Base-by-base conservation (phyloP, 139 green algal species). In the Chlamydomonas schloesseri region DNA sequence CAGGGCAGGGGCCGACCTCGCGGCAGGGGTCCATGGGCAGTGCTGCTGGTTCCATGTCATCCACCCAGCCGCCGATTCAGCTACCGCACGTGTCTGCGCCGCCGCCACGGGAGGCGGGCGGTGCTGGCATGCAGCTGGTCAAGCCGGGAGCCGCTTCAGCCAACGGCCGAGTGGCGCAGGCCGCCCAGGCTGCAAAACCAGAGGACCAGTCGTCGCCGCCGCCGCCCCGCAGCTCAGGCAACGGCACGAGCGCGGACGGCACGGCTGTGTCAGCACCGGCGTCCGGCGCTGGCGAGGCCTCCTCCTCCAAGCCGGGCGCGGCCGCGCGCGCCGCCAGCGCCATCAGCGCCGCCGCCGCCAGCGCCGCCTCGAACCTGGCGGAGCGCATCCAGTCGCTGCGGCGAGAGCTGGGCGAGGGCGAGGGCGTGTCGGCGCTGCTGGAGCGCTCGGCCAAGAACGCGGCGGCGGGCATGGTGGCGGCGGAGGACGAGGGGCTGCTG, bases 351-450 rank as follows among this genome's bases (percentile, higher is more conserved):
- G 58, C 18, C 55, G 33, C 31, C 31, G 42, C 36, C 17, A 28
- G 29, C 28, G 60, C 60, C 3, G 62, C 60, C 2, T 31, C 28
- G 13, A 74, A 2, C 28, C 64, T 84, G 24, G n/a, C 53, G 34
- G 69, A 79, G 28, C 71, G 73, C n/a, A 73, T 75, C 53, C 82
- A 76, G 60, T 65, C 69, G 2, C 71, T 92, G 1, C 53, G 57
- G 5, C 71, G 81, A 57, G 90, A 96, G 81, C 91, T 96, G 36
- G 95, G 95, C 15, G 87, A 92, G 11, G 93, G 93, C 0, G 94
- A 96, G 87, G 94, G 94, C 24, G 93, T 96, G 67, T 93, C 87
- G 11, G 88, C 73, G 17, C 89, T 96, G 74, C 72, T 96, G 57
- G 86, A 89, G 42, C 64, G 81, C 15, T 53, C 53, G 24, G 42